phyloP scores from a whole-genome alignment of 495 filamentous ascomycete genomes.

The Pseudoneurospora amorphoporcata region DNA sequence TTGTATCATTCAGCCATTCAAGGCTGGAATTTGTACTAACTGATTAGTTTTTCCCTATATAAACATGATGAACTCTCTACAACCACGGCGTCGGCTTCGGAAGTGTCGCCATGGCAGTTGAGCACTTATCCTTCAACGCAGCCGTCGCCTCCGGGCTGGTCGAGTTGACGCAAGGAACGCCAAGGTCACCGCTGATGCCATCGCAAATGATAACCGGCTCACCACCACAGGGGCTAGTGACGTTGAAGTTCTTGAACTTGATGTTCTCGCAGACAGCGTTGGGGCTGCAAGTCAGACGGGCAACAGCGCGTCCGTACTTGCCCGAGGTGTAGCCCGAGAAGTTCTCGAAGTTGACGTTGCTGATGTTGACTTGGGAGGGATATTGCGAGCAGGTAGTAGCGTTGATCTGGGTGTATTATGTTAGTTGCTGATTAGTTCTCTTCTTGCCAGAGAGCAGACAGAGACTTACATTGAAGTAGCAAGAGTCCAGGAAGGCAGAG shows the following conservation, averaged over 20 bases:
- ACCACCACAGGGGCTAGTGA: constrained; percentile 38
- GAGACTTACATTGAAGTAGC: constrained; percentile 47
- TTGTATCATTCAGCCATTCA: background rate
- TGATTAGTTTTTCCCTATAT: background rate
- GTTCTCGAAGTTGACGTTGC: constrained; percentile 44
- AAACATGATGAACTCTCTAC: background rate
- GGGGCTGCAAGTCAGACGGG: constrained; percentile 39
- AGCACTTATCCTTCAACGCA: constrained; percentile 18
- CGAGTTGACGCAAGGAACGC: constrained; percentile 32
- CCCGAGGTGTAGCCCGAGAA: constrained; percentile 45
- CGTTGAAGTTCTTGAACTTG: constrained; percentile 37
- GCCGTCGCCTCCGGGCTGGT: constrained; percentile 17
- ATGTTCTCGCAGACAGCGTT: constrained; percentile 44
- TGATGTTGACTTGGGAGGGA: constrained; percentile 45
- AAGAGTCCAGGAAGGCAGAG: constrained; percentile 44
- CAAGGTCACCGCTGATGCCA: constrained; percentile 41
- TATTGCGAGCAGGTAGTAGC: constrained; percentile 35
- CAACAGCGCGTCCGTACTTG: constrained; percentile 37
- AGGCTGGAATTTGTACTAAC: background rate
- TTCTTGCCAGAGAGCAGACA: background rate
- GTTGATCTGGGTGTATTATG: constrained; percentile 8
- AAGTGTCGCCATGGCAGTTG: constrained; percentile 12
- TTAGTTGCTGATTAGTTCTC: background rate
- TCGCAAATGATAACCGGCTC: constrained; percentile 41
- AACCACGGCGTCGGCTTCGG: constrained; percentile 12